Base-by-base conservation (phyloP, 2,329 filamentous ascomycete genomes). In the Endothia cerciana region DNA sequence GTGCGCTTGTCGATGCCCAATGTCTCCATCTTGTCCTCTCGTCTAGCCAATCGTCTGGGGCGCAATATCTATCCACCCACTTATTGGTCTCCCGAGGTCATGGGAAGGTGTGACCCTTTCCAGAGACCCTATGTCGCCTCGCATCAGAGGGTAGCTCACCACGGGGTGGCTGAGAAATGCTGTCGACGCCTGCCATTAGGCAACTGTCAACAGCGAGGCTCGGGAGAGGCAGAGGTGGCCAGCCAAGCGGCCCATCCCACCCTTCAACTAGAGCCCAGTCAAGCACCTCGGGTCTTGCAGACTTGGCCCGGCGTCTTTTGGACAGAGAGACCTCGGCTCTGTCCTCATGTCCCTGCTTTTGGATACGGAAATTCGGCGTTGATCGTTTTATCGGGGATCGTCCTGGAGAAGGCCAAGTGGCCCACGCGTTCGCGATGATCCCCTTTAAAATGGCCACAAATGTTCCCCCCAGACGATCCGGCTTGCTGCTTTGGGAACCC, bases 1-100 rank as follows among this genome's bases (percentile, higher is more conserved):
- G 10, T 51, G 47, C 15, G 47, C 22, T 51, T 30, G 30, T 55
- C 51, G 28, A 36, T 55, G 51, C 51, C 51, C 51, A 33, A 55
- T 25, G 7, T 4, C 17, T 30, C 17, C 30, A 8, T 55, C 28
- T 25, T 28, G 10, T 51, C 22, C 22, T 30, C 47, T 51, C 28
- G 47, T 51, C 6, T 51, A 22, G 47, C 47, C 47, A 51, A 28
- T 51, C 33, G 33, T 36, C 10, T 36, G 33, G 10, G 33, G 33
- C 33, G 33, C 33, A 6, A 28, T 7, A 30, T 15, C 13, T 17
- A 17, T 4, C 11, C 17, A 3, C 30, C 51, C 7, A 55, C 30
- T 36, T 19, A 22, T 36, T 55, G 51, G 51, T 55, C 30, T 55
- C 17, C 15, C 28, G 36, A n/a, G 28, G 25, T 55, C 28, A 36